These are phyloP conservation scores for Gossypium anomalum DNA, from an alignment of 345 rosid genomes.

Conservation along the genomic window DNA sequence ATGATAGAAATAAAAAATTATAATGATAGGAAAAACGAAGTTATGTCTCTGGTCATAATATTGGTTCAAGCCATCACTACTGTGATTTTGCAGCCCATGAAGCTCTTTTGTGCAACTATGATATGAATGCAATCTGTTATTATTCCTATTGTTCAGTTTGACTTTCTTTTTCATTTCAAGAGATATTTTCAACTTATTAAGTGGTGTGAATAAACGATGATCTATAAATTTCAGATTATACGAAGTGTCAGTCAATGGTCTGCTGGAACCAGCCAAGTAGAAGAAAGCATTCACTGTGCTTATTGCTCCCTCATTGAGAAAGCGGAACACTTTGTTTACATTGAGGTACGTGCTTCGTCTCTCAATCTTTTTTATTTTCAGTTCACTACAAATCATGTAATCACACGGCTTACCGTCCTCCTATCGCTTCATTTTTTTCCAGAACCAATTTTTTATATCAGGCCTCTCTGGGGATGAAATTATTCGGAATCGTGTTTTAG, in stretches of 20 bases:
- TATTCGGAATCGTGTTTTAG: slow-evolving; percentile 76
- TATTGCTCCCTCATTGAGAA: slow-evolving; percentile 93
- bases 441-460: slow-evolving; percentile 99
- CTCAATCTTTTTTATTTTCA: not conserved
- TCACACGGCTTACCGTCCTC: not conserved
- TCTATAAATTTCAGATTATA: slow-evolving; percentile 52
- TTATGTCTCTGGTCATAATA: not conserved
- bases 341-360: slow-evolving; percentile 56
- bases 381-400: not conserved
- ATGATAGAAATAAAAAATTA: not conserved
- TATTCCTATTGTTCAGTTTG: not conserved
- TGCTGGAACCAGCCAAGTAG: slow-evolving; percentile 94
- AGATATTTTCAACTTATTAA: not conserved
- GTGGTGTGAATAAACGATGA: not conserved
- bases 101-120: not conserved
- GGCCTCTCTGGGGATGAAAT: slow-evolving; percentile 93
- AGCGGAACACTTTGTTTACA: slow-evolving; percentile 88
- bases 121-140: not conserved
- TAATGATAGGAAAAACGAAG: not conserved
- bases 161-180: not conserved
- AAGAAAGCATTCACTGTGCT: slow-evolving; percentile 93
- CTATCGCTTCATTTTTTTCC: slow-evolving; percentile 25
- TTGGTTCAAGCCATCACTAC: not conserved
- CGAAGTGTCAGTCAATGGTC: slow-evolving; percentile 99
- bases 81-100: not conserved